Evolutionary conservation across 208 protist species (phyloP), one percentile per base, ranked within the genome.

Genomic region (Trypanosoma melophagium): DNA sequence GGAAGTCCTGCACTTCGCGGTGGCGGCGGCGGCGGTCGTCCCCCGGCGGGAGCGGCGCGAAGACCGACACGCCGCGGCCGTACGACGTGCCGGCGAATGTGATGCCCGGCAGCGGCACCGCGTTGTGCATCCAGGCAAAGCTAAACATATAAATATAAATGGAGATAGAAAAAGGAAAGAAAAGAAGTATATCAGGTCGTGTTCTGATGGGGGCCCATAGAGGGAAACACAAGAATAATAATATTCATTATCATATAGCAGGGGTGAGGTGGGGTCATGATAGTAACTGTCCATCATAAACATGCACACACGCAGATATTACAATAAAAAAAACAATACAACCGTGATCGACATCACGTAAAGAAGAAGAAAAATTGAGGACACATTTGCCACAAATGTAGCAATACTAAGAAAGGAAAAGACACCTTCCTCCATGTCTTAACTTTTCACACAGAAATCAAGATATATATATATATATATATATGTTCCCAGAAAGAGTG

Each of bases 1-100:
- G 57, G 45, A 87, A 90, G 17, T 68, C 59, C 31, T 80, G 53
- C 63, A 90, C 82, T 54, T 88, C 84, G 0, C 66, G 72, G 0
- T 66, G 83, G 0, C 82, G 84, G 14, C 64, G 28, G 24, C 42
- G 44, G 2, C 56, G 17, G 14, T 71, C 63, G 55, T 80, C 56
- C 12, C 47, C 55, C 12, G 50, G 53, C 1, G 81, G 63, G 10
- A 92, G 66, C 22, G 73, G 51, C n/a, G 79, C 71, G 50, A 92
- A 95, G 2, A 83, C 80, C 1, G 62, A 42, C 9, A 89, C 83
- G 21, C 69, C 55, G 0, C 65, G 58, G n/a, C 24, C 24, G 61
- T 84, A 89, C 13, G 71, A 74, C 5, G 65, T 31, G 7, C 62
- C 70, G 57, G 35, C 63, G n/a, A 69, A 60, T 9, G 41, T 61